Conservation (phyloP, 2,329 filamentous ascomycete genomes). For the Hymenoscyphus scutula region DNA sequence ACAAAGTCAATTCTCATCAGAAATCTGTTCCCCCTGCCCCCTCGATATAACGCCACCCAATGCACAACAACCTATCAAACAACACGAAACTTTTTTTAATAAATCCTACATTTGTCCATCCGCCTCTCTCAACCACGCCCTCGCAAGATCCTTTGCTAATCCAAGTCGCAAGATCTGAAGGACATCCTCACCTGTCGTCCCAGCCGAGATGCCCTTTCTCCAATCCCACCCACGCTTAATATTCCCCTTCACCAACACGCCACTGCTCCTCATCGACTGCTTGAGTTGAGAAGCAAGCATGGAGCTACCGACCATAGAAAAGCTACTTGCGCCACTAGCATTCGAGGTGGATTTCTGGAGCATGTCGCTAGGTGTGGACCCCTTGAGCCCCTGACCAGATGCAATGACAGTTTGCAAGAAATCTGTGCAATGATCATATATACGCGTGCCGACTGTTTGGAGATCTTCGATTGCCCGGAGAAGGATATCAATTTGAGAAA, state of each 20-base stretch:
- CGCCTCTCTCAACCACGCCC: constrained; percentile 65
- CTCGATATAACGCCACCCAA: neutral
- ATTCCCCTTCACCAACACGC: constrained; percentile 46
- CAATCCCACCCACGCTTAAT: constrained; percentile 71
- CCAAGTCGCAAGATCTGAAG: constrained; percentile 69
- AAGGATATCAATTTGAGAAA: constrained; percentile 70
- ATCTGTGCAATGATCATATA: constrained; percentile 73
- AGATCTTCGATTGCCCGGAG: constrained; percentile 79
- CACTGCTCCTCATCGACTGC: constrained; percentile 57
- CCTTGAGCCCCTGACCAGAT: constrained; percentile 62
- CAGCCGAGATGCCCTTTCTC: constrained; percentile 55
- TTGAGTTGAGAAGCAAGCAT: constrained; percentile 64
- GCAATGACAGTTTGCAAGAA: constrained; percentile 73
- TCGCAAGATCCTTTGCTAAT: constrained; percentile 70
- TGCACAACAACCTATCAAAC: neutral
- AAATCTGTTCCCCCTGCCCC: neutral
- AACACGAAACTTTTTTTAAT: neutral
- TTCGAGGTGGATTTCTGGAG: constrained; percentile 61
- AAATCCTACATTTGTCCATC: constrained; percentile 41
- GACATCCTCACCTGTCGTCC: constrained; percentile 65
- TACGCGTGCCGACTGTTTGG: constrained; percentile 69
- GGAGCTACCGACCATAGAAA: constrained; percentile 65
- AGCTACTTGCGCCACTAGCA: constrained; percentile 59
- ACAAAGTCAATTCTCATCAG: too few relatives aligned
- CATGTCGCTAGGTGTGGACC: constrained; percentile 62